Evolutionary conservation across 768 basidiomycete species (phyloP), one percentile per base, ranked within the genome.

Genomic region (Leccinellum luteum): DNA sequence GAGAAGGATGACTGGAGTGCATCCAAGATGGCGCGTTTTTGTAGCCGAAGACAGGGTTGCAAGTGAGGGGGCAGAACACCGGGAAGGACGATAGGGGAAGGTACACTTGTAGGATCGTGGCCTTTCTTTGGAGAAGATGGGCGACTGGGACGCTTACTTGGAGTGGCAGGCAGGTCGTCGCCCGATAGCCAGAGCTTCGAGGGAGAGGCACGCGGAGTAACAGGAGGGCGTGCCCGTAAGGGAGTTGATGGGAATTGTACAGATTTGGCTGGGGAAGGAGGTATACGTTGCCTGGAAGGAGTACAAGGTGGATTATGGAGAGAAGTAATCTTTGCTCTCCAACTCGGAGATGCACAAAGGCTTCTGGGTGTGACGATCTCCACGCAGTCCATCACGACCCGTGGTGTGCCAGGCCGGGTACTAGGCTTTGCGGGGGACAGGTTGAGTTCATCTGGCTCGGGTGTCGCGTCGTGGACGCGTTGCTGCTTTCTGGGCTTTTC

Each of bases 21-120:
- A 48, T 66, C 65, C 30, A 91, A 66, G 17, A 85, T 78, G 10
- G 76, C 80, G 44, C 76, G 77, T 67, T 87, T 89, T 67, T 89
- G 89, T 3, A 74, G 75, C 34, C 77, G 68, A 15, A 90, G 69
- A 60, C 75, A 84, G 23, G 75, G 60, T 43, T 73, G 64, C 2
- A 85, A 66, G 64, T 80, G 77, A 3, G 63, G 44, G 8, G 81
- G 78, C n/a, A 82, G 67, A 19, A 52, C 60, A 2, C 48, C 9
- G 6, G 71, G 69, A 21, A 72, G 61, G 53, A 64, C 69, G 28
- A 64, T 54, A 9, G 60, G 56, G n/a, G 61, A 54, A 2, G 60
- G 61, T 8, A 59, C 13, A 12, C 23, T 28, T 58, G 31, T 23
- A 10, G 28, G 51, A 48, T 32, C 28, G 14, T 25, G 2, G 55